Evolutionary conservation across 2,329 filamentous ascomycete genomes (phyloP), one percentile per base, ranked within the genome.

Genomic region (Talaromyces marneffei): DNA sequence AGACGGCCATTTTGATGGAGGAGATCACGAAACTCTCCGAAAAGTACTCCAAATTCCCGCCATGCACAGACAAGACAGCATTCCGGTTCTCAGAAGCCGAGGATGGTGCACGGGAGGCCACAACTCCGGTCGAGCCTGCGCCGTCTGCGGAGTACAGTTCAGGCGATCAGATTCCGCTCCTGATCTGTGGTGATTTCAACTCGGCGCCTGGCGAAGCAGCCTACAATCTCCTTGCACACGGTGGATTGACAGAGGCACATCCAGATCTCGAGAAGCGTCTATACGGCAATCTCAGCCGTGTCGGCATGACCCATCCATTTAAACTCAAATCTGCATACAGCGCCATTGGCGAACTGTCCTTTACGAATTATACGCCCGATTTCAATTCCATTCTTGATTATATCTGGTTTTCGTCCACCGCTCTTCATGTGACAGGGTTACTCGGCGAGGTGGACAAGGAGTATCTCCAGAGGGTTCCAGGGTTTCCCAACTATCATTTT

Each of bases 101-200:
- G 56, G 78, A 73, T 46, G 67, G 71, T 55, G 61, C 64, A 23
- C 77, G 78, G 42, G 72, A 73, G 54, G 66, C 72, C 5, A 80
- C 82, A 18, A 75, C 79, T 1, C 76, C 79, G 8, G 78, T 78
- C 7, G 85, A 87, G 39, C 89, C 89, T 0, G 88, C 83, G 0
- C 91, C 92, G 1, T 96, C 92, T 25, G 86, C 91, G 75, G 89
- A 95, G 71, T 99, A 99, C 75, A 80, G 88, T 29, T 89, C 85
- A 70, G 91, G 90, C 66, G 89, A 91, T 1, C 90, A 96, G 67
- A 95, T 99, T 53, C 94, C 94, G 1, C 80, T 97, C 39, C 78
- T 99, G 62, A 85, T 99, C 57, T 97, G 93, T 69, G 93, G 93
- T 68, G 94, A 99, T 75, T 96, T 97, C 82, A 99, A 99, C 78